Base-by-base conservation (phyloP, 1,284 basidiomycete genomes). In the Cutaneotrichosporon mucoides region DNA sequence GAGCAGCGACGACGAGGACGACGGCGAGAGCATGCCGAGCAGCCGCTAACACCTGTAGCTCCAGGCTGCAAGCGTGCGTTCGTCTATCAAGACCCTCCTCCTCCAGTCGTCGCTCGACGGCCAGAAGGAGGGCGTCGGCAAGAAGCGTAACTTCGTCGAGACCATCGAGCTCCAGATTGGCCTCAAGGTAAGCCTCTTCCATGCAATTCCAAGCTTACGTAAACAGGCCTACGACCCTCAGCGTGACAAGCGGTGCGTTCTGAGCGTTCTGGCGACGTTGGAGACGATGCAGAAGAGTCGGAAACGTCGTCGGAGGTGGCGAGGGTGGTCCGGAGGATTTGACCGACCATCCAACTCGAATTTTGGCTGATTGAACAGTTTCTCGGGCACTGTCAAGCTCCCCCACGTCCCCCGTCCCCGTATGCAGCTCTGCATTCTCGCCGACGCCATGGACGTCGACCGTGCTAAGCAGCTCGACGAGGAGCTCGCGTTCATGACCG, bases 371-470 rank as follows among this genome's bases (percentile, higher is more conserved):
- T 24, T 24, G 24, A 16, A 36, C 40, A 43, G 57, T 60, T 65
- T 65, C 61, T 95, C 92, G 69, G 93, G 93, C 76, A 96, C 92
- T 64, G 90, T 96, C 82, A 95, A 94, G 83, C 87, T 99, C 59
- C 95, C 95, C 73, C 86, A 96, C 79, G 86, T 98, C 69, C 96
- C 96, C 72, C 92, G 95, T 71, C 95, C 95, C 61, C 90, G 95
- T 82, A 98, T 99, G 95, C 90, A 90, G 73, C 88, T 99, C 78
- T 98, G 95, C 86, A 97, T 99, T 86, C 89, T 99, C 71, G 95
- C 94, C 67, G 95, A 99, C 82, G 95, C 94, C 53, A 89, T 89
- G 77, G 96, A 99, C 81, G 96, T 99, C 79, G 95, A 99, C 82
- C 90, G 73, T 65, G 75, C 75, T 16, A 76, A 76, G 73, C 75